These are phyloP conservation scores for Colletotrichum horii DNA, from an alignment of 2,329 filamentous ascomycete species.

Conservation along the genomic window DNA sequence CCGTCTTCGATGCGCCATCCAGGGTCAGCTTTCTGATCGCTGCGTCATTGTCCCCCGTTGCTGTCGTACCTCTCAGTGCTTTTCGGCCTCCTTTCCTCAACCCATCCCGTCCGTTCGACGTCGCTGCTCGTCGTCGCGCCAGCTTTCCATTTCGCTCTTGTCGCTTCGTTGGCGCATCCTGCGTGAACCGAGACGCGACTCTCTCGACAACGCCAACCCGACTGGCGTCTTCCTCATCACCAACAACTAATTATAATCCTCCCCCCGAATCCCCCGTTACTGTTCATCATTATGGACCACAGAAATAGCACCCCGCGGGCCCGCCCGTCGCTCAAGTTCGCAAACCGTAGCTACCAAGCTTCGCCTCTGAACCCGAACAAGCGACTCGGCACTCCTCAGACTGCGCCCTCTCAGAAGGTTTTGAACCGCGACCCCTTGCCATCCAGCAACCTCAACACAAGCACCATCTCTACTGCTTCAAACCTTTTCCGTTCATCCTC, in stretches of 20 bases:
- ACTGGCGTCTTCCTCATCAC: background rate
- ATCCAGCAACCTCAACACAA: conserved; percentile 39
- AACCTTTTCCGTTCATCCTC: conserved; percentile 49
- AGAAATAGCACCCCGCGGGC: conserved; percentile 41
- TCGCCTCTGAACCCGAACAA: conserved; percentile 39
- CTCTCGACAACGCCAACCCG: conserved; percentile 5
- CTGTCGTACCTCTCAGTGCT: background rate
- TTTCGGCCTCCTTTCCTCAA: background rate
- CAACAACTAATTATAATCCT: conserved; percentile 5
- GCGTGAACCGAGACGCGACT: conserved; percentile 19
- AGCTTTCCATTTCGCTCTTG: background rate
- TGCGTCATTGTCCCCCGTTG: conserved; percentile 2
- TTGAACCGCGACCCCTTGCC: conserved; percentile 40
- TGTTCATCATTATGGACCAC: conserved; percentile 19
- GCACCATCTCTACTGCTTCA: conserved; percentile 38
- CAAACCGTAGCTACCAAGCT: conserved; percentile 45
- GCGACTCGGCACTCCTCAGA: conserved; percentile 43
- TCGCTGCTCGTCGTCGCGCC: conserved; percentile 3
- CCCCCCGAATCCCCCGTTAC: background rate
- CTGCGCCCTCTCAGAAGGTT: conserved; percentile 39
- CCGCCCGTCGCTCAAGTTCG: conserved; percentile 47
- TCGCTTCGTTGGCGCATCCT: conserved; percentile 13
- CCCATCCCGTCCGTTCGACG: background rate
- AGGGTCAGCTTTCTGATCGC: conserved; percentile 18
- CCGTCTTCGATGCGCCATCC: conserved; percentile 19